Percentiles rank a stretch among this genome's conserved stretches.
Evolutionary conservation across 179 eudicot species (phyloP).

Genomic region (Nepenthes alata): DNA sequence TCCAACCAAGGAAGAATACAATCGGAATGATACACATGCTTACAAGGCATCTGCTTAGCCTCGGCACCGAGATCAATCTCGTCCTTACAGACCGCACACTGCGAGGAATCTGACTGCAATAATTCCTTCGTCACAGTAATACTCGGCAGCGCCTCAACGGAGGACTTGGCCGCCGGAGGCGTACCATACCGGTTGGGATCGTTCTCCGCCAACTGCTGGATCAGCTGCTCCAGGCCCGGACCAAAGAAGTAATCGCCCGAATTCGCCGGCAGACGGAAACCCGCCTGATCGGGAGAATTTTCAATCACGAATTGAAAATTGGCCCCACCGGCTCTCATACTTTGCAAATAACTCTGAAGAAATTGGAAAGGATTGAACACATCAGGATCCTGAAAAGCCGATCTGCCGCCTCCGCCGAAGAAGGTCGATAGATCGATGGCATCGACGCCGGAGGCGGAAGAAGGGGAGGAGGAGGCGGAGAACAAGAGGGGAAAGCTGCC

Average conservation of each 20-base stretch:
- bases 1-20: slow-evolving; percentile 83
- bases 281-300: slow-evolving; percentile 10
- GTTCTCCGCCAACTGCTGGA: slow-evolving; percentile 67
- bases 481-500: slow-evolving; percentile 7
- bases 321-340: slow-evolving; percentile 40
- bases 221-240: slow-evolving; percentile 53
- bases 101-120: slow-evolving; percentile 40
- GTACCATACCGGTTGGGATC: slow-evolving; percentile 70
- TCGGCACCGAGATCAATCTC: slow-evolving; percentile 39
- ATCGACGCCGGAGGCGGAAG: slow-evolving; percentile 12
- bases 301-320: slow-evolving; percentile 55
- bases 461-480: slow-evolving; percentile 5
- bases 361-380: slow-evolving; percentile 27
- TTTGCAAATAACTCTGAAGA: slow-evolving; percentile 18
- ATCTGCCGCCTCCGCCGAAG: slow-evolving; percentile 3
- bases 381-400: slow-evolving; percentile 15
- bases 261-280: slow-evolving; percentile 22
- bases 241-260: slow-evolving; percentile 59
- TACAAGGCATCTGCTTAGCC: slow-evolving; percentile 74
- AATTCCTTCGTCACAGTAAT: slow-evolving; percentile 31
- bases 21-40: slow-evolving; percentile 52
- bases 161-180: slow-evolving; percentile 58
- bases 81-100: slow-evolving; percentile 73
- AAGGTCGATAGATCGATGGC: slow-evolving; percentile 26
- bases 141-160: slow-evolving; percentile 37